These are phyloP conservation scores for Heimioporus retisporus DNA, from an alignment of 1,284 basidiomycete genomes.

Conservation along the genomic window DNA sequence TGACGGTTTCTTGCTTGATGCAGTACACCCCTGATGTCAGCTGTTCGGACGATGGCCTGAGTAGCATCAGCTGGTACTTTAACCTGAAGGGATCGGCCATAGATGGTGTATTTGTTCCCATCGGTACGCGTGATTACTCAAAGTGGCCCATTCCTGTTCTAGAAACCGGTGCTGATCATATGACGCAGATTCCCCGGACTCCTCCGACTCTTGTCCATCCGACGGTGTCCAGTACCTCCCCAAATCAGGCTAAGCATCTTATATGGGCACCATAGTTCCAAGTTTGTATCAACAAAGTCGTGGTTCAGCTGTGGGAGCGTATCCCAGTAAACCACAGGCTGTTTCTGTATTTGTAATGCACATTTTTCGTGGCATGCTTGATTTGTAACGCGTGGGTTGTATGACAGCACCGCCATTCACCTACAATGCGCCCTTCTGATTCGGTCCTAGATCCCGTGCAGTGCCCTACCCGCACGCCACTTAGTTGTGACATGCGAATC, in stretches of 20 bases:
- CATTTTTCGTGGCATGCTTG: too few relatives aligned
- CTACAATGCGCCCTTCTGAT: too few relatives aligned
- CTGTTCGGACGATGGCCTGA: constrained; percentile 61
- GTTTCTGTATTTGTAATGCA: too few relatives aligned
- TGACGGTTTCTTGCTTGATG: constrained; percentile 14
- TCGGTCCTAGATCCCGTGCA: too few relatives aligned
- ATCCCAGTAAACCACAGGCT: too few relatives aligned
- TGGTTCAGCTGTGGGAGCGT: too few relatives aligned
- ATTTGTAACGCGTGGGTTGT: too few relatives aligned
- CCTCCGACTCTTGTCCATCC: constrained; percentile 59
- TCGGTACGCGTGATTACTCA: constrained; percentile 51
- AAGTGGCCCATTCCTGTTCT: background rate
- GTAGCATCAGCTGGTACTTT: constrained; percentile 74
- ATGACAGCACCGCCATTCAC: too few relatives aligned
- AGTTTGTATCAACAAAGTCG: too few relatives aligned
- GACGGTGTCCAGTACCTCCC: constrained; percentile 73
- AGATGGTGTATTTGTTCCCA: constrained; percentile 71
- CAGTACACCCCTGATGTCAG: constrained; percentile 67
- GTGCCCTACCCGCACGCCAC: too few relatives aligned
- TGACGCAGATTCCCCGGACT: constrained; percentile 59
- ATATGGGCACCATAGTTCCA: too few relatives aligned
- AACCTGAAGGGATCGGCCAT: constrained; percentile 73
- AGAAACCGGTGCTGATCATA: constrained; percentile 16
- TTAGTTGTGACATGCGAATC: too few relatives aligned
- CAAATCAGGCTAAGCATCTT: constrained; percentile 53